Evolutionary conservation across 345 rosid species (phyloP).

Genomic region (Lumnitzera racemosa): DNA sequence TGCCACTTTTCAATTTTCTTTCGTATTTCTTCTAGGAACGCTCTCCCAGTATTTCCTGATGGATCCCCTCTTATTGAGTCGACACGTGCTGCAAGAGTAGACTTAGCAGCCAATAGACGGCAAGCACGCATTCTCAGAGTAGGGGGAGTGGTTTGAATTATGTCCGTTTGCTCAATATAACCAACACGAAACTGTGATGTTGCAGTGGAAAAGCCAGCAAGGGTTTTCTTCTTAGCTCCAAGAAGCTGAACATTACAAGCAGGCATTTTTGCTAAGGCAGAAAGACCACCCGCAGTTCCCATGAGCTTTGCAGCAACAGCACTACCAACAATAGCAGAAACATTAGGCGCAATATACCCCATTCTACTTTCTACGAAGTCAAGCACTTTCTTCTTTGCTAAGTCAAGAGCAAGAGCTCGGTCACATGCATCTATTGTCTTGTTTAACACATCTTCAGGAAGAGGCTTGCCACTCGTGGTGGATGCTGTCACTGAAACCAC

Average conservation of each 20-base stretch:
- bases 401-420: conserved; percentile 76
- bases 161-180: conserved; percentile 80
- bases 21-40: conserved; percentile 53
- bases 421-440: conserved; percentile 86
- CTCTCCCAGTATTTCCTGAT: conserved; percentile 64
- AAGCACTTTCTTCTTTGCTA: conserved; percentile 75
- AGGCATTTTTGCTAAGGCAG: conserved; percentile 91
- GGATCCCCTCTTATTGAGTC: conserved; percentile 85
- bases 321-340: conserved; percentile 86
- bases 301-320: conserved; percentile 97
- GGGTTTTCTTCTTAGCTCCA: conserved; percentile 87
- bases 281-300: conserved; percentile 96
- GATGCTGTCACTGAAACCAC: conserved; percentile 92
- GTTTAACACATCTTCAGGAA: conserved; percentile 72
- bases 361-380: conserved; percentile 94
- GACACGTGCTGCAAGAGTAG: conserved; percentile 79
- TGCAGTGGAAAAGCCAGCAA: conserved; percentile 93
- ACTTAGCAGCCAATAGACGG: conserved; percentile 80
- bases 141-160: conserved; percentile 81
- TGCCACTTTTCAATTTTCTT: conserved; percentile 98
- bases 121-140: conserved; percentile 63
- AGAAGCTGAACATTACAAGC: conserved; percentile 95
- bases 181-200: conserved; percentile 80
- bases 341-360: conserved; percentile 95
- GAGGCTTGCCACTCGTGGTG: conserved; percentile 87